Evolutionary conservation across 352 stramenopile species (phyloP), one percentile per base, ranked within the genome.

Genomic region (Pythium aristosporum): DNA sequence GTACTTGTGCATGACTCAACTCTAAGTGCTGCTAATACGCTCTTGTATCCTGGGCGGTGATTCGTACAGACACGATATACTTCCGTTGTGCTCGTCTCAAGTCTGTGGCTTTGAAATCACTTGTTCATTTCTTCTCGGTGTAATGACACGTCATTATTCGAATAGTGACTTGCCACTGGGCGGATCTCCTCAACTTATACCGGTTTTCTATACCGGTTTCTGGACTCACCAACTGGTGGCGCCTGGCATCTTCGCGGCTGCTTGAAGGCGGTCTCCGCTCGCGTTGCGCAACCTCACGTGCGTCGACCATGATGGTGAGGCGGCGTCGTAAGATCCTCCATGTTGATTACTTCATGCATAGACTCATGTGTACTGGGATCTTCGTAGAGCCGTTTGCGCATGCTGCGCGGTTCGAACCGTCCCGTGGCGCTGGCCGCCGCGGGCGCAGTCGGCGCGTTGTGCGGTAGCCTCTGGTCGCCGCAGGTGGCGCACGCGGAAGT

Each of bases 391-490:
- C 52, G 65, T 34, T 54, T 71, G 57, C 65, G 65, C 41, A 59
- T 60, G 57, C 58, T 71, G 43, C 51, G 47, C 15, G 57, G 42
- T 36, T 16, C 55, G 20, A 32, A 36, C 28, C 52, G 49, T 12
- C 52, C 65, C 15, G 37, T 46, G n/a, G 69, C 72, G 20, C 30
- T 87, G 41, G 65, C 67, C 18, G 63, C 81, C 10, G 81, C 75
- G 1, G 77, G 73, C 23, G 63, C 57, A 1, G 47, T 76, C 2
- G 81, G 79, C 5, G 32, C 82, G 16, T 23, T 74, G 20, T 67
- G 72, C 25, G 77, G 81, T 12, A 62, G 59, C 48, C 21, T 65
- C 11, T 69, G 59, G 37, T 68, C 67, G 16, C 49, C 43, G 0
- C 39, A 69, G 1, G 37, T 25, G 3, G 64, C 56, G 15, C 46